Base-by-base conservation (phyloP, 2,329 filamentous ascomycete species). In the Mycosphaerelloides madeirae region DNA sequence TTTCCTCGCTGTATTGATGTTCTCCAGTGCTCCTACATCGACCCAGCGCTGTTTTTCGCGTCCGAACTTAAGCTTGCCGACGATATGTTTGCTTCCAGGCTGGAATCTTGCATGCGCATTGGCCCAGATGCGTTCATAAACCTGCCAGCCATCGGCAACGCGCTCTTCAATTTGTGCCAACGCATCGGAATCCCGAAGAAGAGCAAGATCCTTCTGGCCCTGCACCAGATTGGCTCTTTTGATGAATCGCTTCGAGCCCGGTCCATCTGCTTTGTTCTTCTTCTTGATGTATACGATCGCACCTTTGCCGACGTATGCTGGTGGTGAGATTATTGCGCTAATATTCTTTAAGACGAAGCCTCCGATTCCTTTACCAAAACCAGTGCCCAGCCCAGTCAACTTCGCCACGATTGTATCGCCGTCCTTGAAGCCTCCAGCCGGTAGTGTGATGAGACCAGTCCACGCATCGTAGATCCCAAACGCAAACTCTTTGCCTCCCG, bases 251-350 rank as follows among this genome's bases (percentile, higher is more conserved):
- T 62, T 59, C 3, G 54, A 54, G 11, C 58, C 57, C 7, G 55
- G 56, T 4, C 57, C 60, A 16, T 57, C 53, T 28, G 40, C 38
- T 15, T 52, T 44, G 2, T 48, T 41, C 15, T 54, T 55, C 51
- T 84, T 87, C 49, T 82, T 76, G 41, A 93, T 74, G 62, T 91
- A 84, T 31, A 85, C 85, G 57, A 91, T 81, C 1, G 93, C 74
- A 2, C 89, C 89, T 62, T 90, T 86, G 73, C 90, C 84, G 3
- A 86, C 78, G 59, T 93, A 94, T 4, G 84, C 89, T 0, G 87
- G 86, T 3, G 94, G 66, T 1, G 79, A 79, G 43, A 69, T 68
- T 15, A 68, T 63, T 20, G 71, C 87, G 47, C 86, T 87, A 44
- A 83, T 79, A n/a, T 88, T 85, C 62, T 95, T 95, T 15, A 93